phyloP scores from a whole-genome alignment of 495 filamentous ascomycete genomes.

The Cenococcum geophilum region DNA sequence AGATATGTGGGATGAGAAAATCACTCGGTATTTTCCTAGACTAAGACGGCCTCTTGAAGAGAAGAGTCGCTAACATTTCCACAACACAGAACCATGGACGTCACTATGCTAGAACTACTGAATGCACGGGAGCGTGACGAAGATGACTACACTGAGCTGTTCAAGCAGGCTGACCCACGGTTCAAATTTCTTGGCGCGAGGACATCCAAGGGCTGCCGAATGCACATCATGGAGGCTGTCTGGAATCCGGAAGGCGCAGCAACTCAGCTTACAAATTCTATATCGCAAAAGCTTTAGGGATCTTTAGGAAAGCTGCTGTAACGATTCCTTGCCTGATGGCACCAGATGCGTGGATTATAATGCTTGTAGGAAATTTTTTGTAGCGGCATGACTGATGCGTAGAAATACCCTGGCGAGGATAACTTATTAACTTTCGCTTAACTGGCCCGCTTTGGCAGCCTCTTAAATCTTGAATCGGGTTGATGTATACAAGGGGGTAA shows the following conservation, averaged over 20 bases:
- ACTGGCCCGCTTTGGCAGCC: too few relatives aligned
- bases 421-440: too few relatives aligned
- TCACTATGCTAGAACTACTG: conserved; percentile 50
- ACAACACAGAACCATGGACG: conserved; percentile 46
- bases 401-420: too few relatives aligned
- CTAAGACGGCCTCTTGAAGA: not conserved
- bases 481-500: too few relatives aligned
- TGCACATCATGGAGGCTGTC: conserved; percentile 6
- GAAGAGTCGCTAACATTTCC: not conserved
- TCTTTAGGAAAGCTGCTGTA: too few relatives aligned
- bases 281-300: too few relatives aligned
- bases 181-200: conserved; percentile 31
- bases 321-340: too few relatives aligned
- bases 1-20: conserved; percentile 2
- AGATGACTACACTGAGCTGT: conserved; percentile 45
- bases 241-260: not conserved
- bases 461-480: too few relatives aligned
- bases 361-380: too few relatives aligned
- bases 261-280: too few relatives aligned
- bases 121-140: conserved; percentile 52
- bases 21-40: conserved; percentile 1
- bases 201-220: conserved; percentile 8
- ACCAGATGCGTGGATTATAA: too few relatives aligned
- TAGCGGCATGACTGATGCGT: too few relatives aligned
- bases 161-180: conserved; percentile 41